Percentiles rank a stretch among this genome's conserved stretches.
phyloP scores from a whole-genome alignment of 2,329 filamentous ascomycete species.

The Aspergillus novofumigatus region DNA sequence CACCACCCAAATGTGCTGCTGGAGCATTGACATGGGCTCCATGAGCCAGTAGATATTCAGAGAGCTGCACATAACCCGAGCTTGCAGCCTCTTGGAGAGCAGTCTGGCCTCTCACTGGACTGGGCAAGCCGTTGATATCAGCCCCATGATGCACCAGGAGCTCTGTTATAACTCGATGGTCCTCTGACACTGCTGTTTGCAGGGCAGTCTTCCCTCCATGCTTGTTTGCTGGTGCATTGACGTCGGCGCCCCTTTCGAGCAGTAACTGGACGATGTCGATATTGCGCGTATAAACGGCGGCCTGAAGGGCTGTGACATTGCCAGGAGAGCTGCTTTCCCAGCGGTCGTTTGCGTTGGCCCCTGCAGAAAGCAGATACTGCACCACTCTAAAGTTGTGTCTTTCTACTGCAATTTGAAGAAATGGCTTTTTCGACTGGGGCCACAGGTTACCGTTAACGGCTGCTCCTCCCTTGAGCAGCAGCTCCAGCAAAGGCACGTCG shows the following conservation, averaged over 20 bases:
- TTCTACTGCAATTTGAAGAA: conserved; percentile 12
- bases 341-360: conserved; percentile 9
- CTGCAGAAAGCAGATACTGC: conserved; percentile 11
- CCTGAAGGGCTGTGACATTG: conserved; percentile 11
- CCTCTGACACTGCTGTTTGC: conserved; percentile 8
- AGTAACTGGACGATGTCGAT: conserved; percentile 18
- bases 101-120: conserved; percentile 9
- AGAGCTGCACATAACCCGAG: neutral
- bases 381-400: conserved; percentile 8
- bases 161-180: conserved; percentile 7
- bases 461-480: conserved; percentile 8
- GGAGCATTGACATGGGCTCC: conserved; percentile 17
- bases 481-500: conserved; percentile 1
- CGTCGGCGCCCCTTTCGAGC: conserved; percentile 19
- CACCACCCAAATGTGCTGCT: conserved; percentile 7
- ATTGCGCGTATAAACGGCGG: conserved; percentile 4
- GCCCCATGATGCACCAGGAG: conserved; percentile 11
- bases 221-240: conserved; percentile 15
- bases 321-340: neutral
- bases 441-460: neutral
- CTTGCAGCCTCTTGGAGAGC: neutral
- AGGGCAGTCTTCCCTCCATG: conserved; percentile 9
- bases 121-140: conserved; percentile 19
- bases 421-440: neutral
- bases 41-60: conserved; percentile 10